Evolutionary conservation across 1,139 yeast species (phyloP).

Genomic region (Sugiyamaella japonica): DNA sequence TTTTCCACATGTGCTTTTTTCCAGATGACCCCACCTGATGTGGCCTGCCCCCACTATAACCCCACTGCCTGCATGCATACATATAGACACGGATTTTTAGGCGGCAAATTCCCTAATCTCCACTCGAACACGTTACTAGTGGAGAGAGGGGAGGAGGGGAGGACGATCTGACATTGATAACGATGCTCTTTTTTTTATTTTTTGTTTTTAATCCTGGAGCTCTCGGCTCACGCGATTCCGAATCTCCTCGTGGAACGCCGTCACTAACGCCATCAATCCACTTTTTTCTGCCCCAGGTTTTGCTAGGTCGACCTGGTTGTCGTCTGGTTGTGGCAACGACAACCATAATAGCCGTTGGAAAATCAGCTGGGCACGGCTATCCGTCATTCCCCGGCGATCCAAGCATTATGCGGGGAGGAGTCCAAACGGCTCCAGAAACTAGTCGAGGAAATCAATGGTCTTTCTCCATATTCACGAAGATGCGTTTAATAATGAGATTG

Average conservation of each 20-base stretch:
- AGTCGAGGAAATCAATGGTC: no score
- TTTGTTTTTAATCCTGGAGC: no score
- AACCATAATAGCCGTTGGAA: not conserved
- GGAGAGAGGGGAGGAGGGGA: not conserved
- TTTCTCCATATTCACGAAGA: no score
- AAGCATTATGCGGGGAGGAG: not conserved
- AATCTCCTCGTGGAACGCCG: no score
- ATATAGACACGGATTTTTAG: constrained; percentile 2
- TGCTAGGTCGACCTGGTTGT: no score
- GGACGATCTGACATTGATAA: not conserved
- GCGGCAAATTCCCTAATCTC: not conserved
- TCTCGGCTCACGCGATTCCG: no score
- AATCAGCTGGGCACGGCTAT: not conserved
- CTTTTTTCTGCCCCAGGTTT: no score
- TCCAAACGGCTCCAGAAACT: no score
- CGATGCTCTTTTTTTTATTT: no score
- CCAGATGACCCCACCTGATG: not conserved
- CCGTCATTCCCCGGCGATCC: not conserved
- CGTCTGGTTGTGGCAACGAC: not conserved
- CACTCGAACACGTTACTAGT: not conserved
- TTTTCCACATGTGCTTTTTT: constrained; percentile 1
- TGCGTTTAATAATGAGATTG: no score
- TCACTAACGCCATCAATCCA: no score
- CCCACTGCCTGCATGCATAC: not conserved
- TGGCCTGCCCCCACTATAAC: not conserved